Base-by-base conservation (phyloP, 2,329 filamentous ascomycete species). In the Elsinoe perseae region DNA sequence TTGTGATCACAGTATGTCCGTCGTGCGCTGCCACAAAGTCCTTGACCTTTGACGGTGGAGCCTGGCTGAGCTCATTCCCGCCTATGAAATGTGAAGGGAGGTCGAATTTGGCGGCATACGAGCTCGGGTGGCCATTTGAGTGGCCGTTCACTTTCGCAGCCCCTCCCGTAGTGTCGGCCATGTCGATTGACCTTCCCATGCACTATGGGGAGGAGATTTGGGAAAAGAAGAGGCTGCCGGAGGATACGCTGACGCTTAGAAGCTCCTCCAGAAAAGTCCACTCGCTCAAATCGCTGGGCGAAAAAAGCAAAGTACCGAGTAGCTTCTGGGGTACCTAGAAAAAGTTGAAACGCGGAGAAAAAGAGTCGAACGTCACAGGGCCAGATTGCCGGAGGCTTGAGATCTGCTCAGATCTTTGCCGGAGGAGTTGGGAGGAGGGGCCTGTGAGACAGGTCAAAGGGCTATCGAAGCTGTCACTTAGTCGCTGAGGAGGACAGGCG, bases 1-100 rank as follows among this genome's bases (percentile, higher is more conserved):
- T 97, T 68, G 89, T 95, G 70, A 98, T 98, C 72, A 97, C 92
- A 18, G 93, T 97, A 80, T 98, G 93, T 60, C 93, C 93, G 68
- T 91, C 88, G 73, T 95, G 80, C 59, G 81, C 79, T 54, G 87
- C 83, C 48, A 98, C 92, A 75, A 97, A 98, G 73, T 98, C 92
- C 80, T 95, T 97, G 61, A 98, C 89, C 68, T 85, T 86, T 71
- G 91, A 86, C 34, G 90, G 81, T 43, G 87, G 75, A 52, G 93
- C 93, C 69, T 86, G 86, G 62, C 83, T 84, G 61, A 98, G 75
- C 69, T 84, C 82, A 77, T 95, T 96, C 62, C 93, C 92, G 66
- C 93, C 93, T 72, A 97, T 95, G 75, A 97, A 98, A 78, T 98
- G 93, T 73, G 89, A 80, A 61, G 90, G 83, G 61, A 98, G 74